phyloP scores from a whole-genome alignment of 2,329 filamentous ascomycete species.

The Cladophialophora bantiana region DNA sequence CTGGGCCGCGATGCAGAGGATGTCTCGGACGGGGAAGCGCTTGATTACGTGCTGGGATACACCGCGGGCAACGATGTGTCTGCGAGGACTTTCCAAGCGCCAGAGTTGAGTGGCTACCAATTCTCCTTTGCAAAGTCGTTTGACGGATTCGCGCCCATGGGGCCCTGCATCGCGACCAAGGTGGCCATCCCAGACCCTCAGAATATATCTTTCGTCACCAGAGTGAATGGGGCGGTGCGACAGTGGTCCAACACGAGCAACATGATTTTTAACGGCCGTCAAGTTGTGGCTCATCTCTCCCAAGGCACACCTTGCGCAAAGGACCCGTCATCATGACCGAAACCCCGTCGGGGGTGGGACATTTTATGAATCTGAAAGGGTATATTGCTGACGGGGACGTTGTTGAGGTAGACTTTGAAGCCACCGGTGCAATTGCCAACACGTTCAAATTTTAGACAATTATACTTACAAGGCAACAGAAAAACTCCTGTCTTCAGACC shows the following conservation, averaged over 20 bases:
- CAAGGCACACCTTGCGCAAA: constrained; percentile 49
- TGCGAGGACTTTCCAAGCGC: constrained; percentile 48
- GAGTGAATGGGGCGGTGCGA: constrained; percentile 47
- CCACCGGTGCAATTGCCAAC: constrained; percentile 50
- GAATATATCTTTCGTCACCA: constrained; percentile 44
- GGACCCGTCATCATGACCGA: constrained; percentile 53
- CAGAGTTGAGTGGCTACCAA: constrained; percentile 56
- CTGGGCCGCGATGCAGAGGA: constrained; percentile 48
- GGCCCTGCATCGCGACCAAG: constrained; percentile 47
- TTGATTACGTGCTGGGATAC: constrained; percentile 52
- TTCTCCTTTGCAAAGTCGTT: constrained; percentile 52
- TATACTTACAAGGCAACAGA: no score
- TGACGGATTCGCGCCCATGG: constrained; percentile 48
- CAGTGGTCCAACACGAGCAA: constrained; percentile 50
- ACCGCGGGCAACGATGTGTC: constrained; percentile 52
- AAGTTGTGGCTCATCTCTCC: constrained; percentile 47
- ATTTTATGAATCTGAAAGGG: constrained; percentile 50
- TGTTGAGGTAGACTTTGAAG: constrained; percentile 56
- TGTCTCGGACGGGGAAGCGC: constrained; percentile 46
- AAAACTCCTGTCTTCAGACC: no score
- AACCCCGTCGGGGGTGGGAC: constrained; percentile 54
- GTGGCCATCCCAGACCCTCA: constrained; percentile 45
- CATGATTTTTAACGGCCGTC: constrained; percentile 49
- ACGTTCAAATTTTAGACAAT: background rate
- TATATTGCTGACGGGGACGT: constrained; percentile 47